Evolutionary conservation across 352 stramenopile genomes (phyloP).

Genomic region (Phytophthora tubulina): DNA sequence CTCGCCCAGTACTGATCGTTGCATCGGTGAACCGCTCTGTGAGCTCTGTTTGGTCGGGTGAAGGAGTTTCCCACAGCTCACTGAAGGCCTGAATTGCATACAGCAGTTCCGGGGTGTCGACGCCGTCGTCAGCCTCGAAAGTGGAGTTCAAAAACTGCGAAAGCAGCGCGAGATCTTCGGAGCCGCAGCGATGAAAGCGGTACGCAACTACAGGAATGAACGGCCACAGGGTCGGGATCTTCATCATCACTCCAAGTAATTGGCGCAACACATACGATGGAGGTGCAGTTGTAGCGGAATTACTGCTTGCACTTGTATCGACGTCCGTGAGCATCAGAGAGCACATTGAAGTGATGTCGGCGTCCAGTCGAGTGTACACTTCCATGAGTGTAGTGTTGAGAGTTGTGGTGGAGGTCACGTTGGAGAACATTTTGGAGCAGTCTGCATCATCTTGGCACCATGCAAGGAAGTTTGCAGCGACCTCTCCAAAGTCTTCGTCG

Average conservation of each 20-base stretch:
- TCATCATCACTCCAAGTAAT: constrained; percentile 61
- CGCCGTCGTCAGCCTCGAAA: constrained; percentile 16
- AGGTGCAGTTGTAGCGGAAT: constrained; percentile 14
- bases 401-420: constrained; percentile 39
- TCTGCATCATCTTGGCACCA: constrained; percentile 55
- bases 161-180: constrained; percentile 57
- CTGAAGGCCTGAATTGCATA: constrained; percentile 77
- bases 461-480: constrained; percentile 54
- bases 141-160: constrained; percentile 43
- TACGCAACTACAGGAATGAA: constrained; percentile 75
- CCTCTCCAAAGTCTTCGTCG: constrained; percentile 55
- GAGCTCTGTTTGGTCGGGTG: constrained; percentile 55
- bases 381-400: constrained; percentile 43
- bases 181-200: constrained; percentile 62
- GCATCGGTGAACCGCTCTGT: constrained; percentile 55
- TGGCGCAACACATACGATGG: constrained; percentile 57
- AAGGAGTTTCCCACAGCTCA: constrained; percentile 76
- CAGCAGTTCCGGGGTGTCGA: constrained; percentile 48
- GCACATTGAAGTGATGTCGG: constrained; percentile 40
- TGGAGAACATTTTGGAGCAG: constrained; percentile 53
- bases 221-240: constrained; percentile 53
- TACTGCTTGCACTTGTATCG: constrained; percentile 13
- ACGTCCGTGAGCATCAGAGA: constrained; percentile 32
- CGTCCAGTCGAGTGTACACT: constrained; percentile 53
- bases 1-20: constrained; percentile 54